Percentiles rank a stretch among this genome's conserved stretches.
Evolutionary conservation across 192 early-diverging fungal genomes (phyloP).

Genomic region (Backusella sp.): DNA sequence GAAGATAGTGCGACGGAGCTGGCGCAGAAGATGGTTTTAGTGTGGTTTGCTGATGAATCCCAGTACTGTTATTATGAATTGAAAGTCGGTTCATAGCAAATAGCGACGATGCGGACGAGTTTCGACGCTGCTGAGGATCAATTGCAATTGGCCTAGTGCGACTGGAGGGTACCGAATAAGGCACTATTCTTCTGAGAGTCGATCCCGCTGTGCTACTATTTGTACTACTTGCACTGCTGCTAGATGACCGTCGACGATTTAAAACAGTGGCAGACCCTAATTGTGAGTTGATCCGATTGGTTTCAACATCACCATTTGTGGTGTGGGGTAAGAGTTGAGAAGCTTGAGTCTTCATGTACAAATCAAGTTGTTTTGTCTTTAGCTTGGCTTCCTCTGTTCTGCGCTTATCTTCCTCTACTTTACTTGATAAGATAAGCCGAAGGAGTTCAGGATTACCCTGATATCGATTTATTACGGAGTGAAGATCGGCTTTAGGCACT

Average conservation of each 20-base stretch:
- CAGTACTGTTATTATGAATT: background rate
- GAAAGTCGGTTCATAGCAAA: constrained; percentile 1
- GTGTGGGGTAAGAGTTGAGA: background rate
- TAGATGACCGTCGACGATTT: constrained; percentile 4
- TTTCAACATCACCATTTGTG: background rate
- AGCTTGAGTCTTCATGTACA: constrained; percentile 26
- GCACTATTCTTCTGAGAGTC: constrained; percentile 2
- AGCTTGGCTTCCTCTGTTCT: constrained; percentile 56
- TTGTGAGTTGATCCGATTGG: background rate
- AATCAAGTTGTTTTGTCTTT: constrained; percentile 46
- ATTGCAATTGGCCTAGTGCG: background rate
- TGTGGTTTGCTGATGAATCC: background rate
- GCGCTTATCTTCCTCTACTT: constrained; percentile 58
- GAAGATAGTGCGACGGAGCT: background rate
- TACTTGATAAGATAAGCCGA: constrained; percentile 53
- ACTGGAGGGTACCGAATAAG: background rate
- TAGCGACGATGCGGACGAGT: background rate
- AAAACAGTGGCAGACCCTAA: background rate
- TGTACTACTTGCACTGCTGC: background rate
- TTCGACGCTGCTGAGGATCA: constrained; percentile 3
- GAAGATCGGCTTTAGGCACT: constrained; percentile 7
- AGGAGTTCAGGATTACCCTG: constrained; percentile 49
- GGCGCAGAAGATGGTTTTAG: background rate
- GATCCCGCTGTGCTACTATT: background rate
- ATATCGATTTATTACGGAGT: constrained; percentile 30